Base-by-base conservation (phyloP, 2,329 filamentous ascomycete genomes). In the Xylariaceae sp. region DNA sequence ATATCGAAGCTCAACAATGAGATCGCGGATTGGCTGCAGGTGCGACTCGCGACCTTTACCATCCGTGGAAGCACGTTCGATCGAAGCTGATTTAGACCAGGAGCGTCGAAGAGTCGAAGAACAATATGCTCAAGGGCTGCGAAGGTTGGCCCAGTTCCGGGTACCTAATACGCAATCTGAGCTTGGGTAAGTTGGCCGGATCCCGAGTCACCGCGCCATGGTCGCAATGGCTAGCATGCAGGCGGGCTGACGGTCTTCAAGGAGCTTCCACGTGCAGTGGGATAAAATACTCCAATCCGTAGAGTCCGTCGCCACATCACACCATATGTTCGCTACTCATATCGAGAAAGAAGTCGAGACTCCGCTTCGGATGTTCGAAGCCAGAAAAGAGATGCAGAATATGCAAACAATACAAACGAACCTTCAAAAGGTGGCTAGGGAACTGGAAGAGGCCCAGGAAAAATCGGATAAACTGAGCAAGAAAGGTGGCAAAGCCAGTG, bases 21-120 rank as follows among this genome's bases (percentile, higher is more conserved):
- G 70, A 91, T 99, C 67, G 93, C 93, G 72, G 93, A 97, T 76
- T 99, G 93, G 91, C 82, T 99, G 58, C 89, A 93, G 87, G 92
- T 96, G 85, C 74, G 75, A 62, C 45, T 51, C 41, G 51, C 53
- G 4, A 16, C 35, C 30, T 21, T 18, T 20, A 11, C n/a, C 6
- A 33, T 6, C 8, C 11, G n/a, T 10, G 11, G 18, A 2, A n/a
- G 33, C 4, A 29, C 29, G 36, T 11, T 13, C 29, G 18, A 26
- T 26, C 40, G 27, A 37, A 32, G 48, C 57, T 61, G 39, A 56
- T 57, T 43, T 49, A 26, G 43, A 15, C 4, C 72, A 97, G 93
- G 94, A 99, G 78, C 91, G 94, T 64, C 88, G 92, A 71, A 89
- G 86, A 67, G 81, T 97, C 58, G 94, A 99, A 75, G 93, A 97